These are phyloP conservation scores for Chimonanthus praecox DNA, from an alignment of 164 flowering plant genomes.

Conservation along the genomic window DNA sequence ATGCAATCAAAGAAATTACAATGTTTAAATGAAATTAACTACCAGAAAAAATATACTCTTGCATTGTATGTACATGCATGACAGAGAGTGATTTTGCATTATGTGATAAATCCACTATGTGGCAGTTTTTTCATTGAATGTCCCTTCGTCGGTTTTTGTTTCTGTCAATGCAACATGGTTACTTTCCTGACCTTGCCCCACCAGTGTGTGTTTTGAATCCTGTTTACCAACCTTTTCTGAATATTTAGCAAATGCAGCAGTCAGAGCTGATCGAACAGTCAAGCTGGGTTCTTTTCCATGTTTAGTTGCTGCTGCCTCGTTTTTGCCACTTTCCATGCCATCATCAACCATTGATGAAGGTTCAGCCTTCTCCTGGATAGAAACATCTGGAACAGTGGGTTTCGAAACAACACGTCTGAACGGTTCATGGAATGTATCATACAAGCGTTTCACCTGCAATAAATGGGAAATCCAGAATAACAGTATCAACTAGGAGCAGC, in stretches of 20 bases:
- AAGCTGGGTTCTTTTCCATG: slow-evolving; percentile 43
- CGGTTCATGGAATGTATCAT: slow-evolving; percentile 92
- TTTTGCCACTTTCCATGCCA: neutral
- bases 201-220: neutral
- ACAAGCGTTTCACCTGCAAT: slow-evolving; percentile 76
- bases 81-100: neutral
- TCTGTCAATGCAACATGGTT: slow-evolving; percentile 1
- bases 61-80: neutral
- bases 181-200: slow-evolving; percentile 20
- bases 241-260: slow-evolving; percentile 72
- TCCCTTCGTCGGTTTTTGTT: neutral
- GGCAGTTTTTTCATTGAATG: neutral
- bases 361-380: slow-evolving; percentile 23
- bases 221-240: slow-evolving; percentile 37
- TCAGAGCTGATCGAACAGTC: slow-evolving; percentile 65
- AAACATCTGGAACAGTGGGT: slow-evolving; percentile 33
- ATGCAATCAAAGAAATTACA: neutral
- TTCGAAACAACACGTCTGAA: slow-evolving; percentile 65
- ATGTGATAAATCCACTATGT: neutral
- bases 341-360: slow-evolving; percentile 11
- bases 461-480: neutral
- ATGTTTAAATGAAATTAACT: neutral
- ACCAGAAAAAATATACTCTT: neutral
- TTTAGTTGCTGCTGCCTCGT: slow-evolving; percentile 22
- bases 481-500: neutral